Percentiles rank a stretch among this genome's conserved stretches.
Conservation (phyloP, 2,329 filamentous ascomycete species). For the Dendryphion nanum region DNA sequence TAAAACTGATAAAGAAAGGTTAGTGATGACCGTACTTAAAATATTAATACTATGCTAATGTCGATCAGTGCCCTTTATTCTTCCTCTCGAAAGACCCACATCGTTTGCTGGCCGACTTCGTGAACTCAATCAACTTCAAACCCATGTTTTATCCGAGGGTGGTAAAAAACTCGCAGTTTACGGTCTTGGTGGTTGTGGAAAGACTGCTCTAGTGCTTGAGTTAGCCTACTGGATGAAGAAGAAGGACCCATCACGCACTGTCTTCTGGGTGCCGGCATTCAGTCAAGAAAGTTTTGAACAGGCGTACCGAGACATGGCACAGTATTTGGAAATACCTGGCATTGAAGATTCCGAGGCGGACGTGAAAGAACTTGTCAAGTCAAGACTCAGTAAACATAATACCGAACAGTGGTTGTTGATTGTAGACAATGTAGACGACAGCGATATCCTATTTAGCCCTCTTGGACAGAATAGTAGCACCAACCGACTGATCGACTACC, state of each 20-base stretch:
- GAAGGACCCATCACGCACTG: slow-evolving; percentile 14
- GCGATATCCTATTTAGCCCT: slow-evolving; percentile 22
- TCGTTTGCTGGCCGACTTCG: too few relatives aligned
- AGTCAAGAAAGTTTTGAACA: slow-evolving; percentile 18
- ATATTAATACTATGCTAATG: too few relatives aligned
- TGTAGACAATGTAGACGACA: slow-evolving; percentile 46
- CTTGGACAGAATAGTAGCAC: neutral
- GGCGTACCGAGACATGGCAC: slow-evolving; percentile 8
- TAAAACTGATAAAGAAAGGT: too few relatives aligned
- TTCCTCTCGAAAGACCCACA: too few relatives aligned
- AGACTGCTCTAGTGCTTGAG: slow-evolving; percentile 21
- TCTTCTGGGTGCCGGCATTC: slow-evolving; percentile 13
- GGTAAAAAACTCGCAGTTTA: slow-evolving; percentile 6
- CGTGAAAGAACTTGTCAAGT: slow-evolving; percentile 37
- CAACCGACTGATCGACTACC: slow-evolving; percentile 6
- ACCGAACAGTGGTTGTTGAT: slow-evolving; percentile 41
- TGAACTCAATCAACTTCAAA: slow-evolving; percentile 4
- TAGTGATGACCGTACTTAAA: too few relatives aligned
- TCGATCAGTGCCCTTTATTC: too few relatives aligned
- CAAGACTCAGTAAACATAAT: slow-evolving; percentile 23
- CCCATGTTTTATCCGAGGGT: slow-evolving; percentile 4
- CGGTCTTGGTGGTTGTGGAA: slow-evolving; percentile 10
- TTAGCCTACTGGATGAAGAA: slow-evolving; percentile 36
- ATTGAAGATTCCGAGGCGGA: slow-evolving; percentile 29
- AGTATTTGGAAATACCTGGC: slow-evolving; percentile 5